Evolutionary conservation across 371 early-diverging fungal genomes (phyloP).

Genomic region (Haplosporangium sp.): DNA sequence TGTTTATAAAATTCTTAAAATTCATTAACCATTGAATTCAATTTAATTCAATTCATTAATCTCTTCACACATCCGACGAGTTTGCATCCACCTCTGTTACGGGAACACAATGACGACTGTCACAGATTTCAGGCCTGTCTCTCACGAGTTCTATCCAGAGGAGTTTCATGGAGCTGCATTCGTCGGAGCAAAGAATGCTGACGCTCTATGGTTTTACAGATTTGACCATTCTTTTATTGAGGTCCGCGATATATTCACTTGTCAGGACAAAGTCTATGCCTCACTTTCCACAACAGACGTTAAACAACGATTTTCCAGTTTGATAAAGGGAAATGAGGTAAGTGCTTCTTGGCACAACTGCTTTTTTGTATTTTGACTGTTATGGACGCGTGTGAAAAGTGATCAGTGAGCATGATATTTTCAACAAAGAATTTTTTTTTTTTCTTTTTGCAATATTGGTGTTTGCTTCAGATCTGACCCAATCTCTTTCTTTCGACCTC

Average conservation of each 20-base stretch:
- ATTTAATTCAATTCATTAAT: too few species aligned
- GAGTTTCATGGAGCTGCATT: constrained; percentile 48
- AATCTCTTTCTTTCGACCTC: not conserved
- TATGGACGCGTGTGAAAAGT: constrained; percentile 1
- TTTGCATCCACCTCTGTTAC: constrained; percentile 1
- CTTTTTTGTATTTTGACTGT: not conserved
- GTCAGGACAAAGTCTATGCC: constrained; percentile 51
- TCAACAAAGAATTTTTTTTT: too few species aligned
- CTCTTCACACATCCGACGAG: not conserved
- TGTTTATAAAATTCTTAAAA: too few species aligned
- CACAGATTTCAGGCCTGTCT: constrained; percentile 51
- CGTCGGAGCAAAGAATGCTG: constrained; percentile 40
- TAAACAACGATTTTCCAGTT: constrained; percentile 30
- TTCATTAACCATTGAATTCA: too few species aligned
- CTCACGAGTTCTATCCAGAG: constrained; percentile 48
- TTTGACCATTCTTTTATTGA: constrained; percentile 50
- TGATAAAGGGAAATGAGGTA: constrained; percentile 35
- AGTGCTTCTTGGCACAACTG: too few species aligned
- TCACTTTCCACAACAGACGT: constrained; percentile 42
- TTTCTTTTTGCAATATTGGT: too few species aligned
- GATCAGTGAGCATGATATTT: not conserved
- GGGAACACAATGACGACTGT: constrained; percentile 29
- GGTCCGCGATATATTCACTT: constrained; percentile 49
- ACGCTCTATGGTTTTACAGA: constrained; percentile 54
- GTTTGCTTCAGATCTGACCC: too few species aligned